A percentile compares a stretch with the other conserved stretches of the same genome.
phyloP scores from a whole-genome alignment of 2,329 filamentous ascomycete species.

The Epichloe baconii region DNA sequence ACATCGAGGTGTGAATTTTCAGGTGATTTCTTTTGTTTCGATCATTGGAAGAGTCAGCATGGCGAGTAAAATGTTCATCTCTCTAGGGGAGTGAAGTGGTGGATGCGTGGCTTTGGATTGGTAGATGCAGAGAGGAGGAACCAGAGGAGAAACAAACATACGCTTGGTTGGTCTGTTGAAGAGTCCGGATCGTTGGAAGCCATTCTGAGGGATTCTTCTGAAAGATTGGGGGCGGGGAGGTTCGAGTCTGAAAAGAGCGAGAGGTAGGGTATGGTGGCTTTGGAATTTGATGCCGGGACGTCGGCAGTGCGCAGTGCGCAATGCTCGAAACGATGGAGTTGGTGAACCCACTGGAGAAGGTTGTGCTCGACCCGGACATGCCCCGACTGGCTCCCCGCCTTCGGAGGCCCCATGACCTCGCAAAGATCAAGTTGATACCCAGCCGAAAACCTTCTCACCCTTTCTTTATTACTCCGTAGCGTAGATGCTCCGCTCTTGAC shows the following conservation, averaged over 20 bases:
- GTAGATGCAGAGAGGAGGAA: neutral
- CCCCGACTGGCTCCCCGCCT: no score
- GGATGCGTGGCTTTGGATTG: neutral
- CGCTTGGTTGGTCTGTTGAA: neutral
- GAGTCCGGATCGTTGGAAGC: neutral
- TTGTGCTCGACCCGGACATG: no score
- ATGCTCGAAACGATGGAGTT: no score
- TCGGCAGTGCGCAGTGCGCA: no score
- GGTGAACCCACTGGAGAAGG: no score
- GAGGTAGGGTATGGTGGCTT: neutral
- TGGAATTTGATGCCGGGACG: neutral
- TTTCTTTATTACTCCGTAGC: neutral
- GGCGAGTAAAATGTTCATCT: neutral
- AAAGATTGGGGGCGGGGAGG: neutral
- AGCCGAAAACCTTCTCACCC: neutral
- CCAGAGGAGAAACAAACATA: neutral
- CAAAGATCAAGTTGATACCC: neutral
- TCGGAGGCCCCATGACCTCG: neutral
- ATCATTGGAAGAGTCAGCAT: neutral
- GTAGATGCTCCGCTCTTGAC: neutral
- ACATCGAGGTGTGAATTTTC: slow-evolving; percentile 50
- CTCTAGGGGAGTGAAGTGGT: neutral
- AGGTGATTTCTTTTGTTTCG: slow-evolving; percentile 10
- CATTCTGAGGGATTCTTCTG: neutral
- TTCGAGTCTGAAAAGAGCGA: neutral